A percentile compares a stretch with the other conserved stretches of the same genome.
Evolutionary conservation across 495 filamentous ascomycete genomes (phyloP).

Genomic region (Podospora sp.): DNA sequence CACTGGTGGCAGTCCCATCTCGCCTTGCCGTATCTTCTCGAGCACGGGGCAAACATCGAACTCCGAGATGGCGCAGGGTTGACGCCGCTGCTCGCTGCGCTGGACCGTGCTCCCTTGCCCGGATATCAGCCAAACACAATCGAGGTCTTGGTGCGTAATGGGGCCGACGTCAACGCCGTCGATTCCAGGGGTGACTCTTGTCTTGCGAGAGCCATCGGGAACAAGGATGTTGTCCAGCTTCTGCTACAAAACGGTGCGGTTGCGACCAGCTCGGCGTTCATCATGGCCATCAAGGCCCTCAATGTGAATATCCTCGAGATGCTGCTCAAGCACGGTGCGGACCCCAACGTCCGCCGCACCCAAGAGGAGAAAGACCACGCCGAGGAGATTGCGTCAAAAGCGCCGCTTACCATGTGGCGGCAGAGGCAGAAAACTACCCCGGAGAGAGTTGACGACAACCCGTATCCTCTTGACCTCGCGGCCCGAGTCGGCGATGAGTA

Average conservation of each 20-base stretch:
- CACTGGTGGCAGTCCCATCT: slow-evolving; percentile 4
- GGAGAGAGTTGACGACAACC: background rate
- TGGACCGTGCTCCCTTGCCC: background rate
- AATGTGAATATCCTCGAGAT: background rate
- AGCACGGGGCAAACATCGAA: background rate
- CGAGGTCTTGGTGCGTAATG: background rate
- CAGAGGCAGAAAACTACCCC: background rate
- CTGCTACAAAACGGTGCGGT: background rate
- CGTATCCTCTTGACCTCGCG: slow-evolving; percentile 1
- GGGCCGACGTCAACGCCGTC: slow-evolving; percentile 1
- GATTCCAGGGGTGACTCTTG: background rate
- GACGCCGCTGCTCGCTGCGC: slow-evolving; percentile 1
- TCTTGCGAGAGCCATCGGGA: background rate
- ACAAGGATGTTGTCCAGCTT: background rate
- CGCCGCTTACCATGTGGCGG: background rate
- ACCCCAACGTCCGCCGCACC: background rate
- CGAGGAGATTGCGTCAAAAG: background rate
- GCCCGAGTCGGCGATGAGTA: no score
- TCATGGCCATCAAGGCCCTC: background rate
- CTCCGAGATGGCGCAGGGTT: slow-evolving; percentile 5
- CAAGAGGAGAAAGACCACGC: background rate
- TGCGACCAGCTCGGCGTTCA: background rate
- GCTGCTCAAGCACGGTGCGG: background rate
- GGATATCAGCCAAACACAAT: background rate
- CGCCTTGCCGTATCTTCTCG: background rate